Conservation (phyloP, 129 eudicot species). For the Escallonia herrerae region DNA sequence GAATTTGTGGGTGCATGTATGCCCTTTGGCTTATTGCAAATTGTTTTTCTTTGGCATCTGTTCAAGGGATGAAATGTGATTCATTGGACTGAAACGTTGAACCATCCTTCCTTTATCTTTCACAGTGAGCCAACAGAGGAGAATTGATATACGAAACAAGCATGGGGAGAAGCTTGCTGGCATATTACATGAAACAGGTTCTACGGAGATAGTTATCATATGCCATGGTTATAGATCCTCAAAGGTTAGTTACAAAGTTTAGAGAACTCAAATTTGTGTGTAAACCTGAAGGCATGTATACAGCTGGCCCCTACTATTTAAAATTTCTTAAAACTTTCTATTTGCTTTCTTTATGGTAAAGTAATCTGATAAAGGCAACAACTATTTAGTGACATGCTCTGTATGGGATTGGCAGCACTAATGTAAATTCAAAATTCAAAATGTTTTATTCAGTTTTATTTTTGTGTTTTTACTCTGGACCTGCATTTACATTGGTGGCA, state of each 20-base stretch:
- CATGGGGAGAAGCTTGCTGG: constrained; percentile 75
- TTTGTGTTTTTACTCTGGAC: no score
- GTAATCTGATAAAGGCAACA: not conserved
- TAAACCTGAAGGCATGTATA: not conserved
- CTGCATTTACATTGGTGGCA: not conserved
- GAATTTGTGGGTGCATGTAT: no score
- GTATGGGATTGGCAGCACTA: no score
- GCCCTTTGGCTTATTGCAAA: no score
- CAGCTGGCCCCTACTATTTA: not conserved
- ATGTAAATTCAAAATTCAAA: no score
- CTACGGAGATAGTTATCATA: constrained; percentile 47
- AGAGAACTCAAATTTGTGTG: not conserved
- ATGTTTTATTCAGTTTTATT: no score
- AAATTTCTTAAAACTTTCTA: not conserved
- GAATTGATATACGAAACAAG: constrained; percentile 37
- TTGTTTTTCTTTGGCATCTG: no score
- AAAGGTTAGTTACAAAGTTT: constrained; percentile 36
- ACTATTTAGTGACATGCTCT: no score
- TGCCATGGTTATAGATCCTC: constrained; percentile 71
- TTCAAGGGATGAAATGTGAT: no score
- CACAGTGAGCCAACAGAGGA: constrained; percentile 29
- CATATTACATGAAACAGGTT: constrained; percentile 64
- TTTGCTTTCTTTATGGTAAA: not conserved
- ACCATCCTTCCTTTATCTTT: no score
- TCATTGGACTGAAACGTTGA: no score